Evolutionary conservation across 176 grass and related monocot species (phyloP).

Genomic region (Ensete glaucum): DNA sequence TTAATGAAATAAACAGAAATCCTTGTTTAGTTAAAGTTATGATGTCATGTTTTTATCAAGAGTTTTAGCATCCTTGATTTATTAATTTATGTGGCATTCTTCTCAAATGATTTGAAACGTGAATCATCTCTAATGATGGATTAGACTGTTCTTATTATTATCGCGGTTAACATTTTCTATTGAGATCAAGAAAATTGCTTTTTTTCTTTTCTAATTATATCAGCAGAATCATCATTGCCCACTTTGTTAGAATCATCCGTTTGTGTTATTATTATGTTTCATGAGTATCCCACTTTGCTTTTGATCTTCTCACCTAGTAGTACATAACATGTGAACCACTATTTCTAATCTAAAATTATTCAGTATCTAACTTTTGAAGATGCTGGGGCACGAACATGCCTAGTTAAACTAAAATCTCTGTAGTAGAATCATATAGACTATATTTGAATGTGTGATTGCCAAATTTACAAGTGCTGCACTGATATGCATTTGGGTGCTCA

Average conservation of each 20-base stretch:
- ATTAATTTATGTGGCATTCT: background rate
- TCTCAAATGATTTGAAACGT: background rate
- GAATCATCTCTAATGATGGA: background rate
- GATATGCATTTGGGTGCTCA: background rate
- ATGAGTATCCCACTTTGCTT: too few relatives aligned
- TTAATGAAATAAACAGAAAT: background rate
- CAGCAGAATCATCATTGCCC: background rate
- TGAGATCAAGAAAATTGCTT: background rate
- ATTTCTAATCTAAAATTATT: too few relatives aligned
- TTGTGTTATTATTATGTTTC: background rate
- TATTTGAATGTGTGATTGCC: background rate
- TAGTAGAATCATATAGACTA: too few relatives aligned
- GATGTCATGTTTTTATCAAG: too few relatives aligned
- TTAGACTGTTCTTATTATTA: background rate
- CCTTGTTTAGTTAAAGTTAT: background rate
- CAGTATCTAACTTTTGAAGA: too few relatives aligned
- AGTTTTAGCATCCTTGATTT: background rate
- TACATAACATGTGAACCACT: too few relatives aligned
- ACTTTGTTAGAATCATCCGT: background rate
- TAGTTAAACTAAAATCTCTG: too few relatives aligned
- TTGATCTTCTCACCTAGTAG: too few relatives aligned
- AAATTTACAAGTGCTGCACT: background rate
- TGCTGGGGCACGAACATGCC: too few relatives aligned
- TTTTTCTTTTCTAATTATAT: background rate
- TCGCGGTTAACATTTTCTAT: background rate